Percentiles rank a stretch among this genome's conserved stretches.
Evolutionary conservation across 1,284 basidiomycete genomes (phyloP).

Genomic region (Ganoderma sinense): DNA sequence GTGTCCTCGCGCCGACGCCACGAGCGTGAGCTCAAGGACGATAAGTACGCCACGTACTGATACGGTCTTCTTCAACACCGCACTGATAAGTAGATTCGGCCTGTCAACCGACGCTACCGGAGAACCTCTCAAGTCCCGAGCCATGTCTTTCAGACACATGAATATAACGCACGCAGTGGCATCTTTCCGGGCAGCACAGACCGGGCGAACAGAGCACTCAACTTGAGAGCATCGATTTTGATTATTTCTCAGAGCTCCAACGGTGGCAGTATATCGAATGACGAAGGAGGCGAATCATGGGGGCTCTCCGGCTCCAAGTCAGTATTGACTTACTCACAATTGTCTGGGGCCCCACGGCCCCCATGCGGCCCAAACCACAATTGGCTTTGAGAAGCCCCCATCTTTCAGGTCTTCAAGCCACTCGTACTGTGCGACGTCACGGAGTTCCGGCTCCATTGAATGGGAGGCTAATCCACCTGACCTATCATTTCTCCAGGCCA

Average conservation of each 20-base stretch:
- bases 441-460: background rate
- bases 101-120: too few relatives aligned
- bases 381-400: background rate
- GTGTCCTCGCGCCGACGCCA: too few relatives aligned
- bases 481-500: background rate
- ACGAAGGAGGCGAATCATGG: background rate
- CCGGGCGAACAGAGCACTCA: background rate
- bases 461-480: background rate
- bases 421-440: background rate
- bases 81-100: too few relatives aligned
- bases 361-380: background rate
- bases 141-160: too few relatives aligned
- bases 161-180: too few relatives aligned
- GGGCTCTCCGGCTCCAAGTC: background rate
- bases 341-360: background rate
- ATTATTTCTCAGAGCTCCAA: background rate
- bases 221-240: background rate
- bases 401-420: background rate
- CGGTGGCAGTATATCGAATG: background rate
- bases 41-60: too few relatives aligned
- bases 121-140: too few relatives aligned
- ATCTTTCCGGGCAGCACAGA: too few relatives aligned
- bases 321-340: background rate
- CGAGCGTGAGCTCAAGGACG: too few relatives aligned
- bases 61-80: too few relatives aligned